Conservation (phyloP, 2,329 filamentous ascomycete species). For the Fusarium denticulatum region DNA sequence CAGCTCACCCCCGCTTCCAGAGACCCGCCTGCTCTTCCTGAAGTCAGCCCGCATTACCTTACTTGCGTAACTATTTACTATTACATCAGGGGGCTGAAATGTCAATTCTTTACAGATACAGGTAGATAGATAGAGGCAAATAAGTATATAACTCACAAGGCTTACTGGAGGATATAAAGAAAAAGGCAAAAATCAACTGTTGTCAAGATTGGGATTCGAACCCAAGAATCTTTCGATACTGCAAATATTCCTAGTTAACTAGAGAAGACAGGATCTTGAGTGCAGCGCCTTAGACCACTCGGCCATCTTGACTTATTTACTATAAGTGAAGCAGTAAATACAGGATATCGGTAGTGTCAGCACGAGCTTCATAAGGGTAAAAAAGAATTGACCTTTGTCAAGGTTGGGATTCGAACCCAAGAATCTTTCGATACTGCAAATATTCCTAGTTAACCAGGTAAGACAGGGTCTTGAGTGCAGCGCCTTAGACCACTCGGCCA, state of each 20-base stretch:
- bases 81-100: background rate
- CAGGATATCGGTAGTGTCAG: no score
- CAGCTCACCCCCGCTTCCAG: conserved; percentile 16
- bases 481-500: conserved; percentile 6
- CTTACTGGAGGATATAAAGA: no score
- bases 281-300: conserved; percentile 8
- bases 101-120: no score
- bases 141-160: no score
- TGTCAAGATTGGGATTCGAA: conserved; percentile 14
- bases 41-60: background rate
- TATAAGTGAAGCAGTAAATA: no score
- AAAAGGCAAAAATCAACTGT: no score
- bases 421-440: conserved; percentile 5
- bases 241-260: rapidly evolving
- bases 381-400: background rate
- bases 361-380: no score
- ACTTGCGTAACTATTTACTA: background rate
- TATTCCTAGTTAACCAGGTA: rapidly evolving
- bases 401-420: conserved; percentile 19
- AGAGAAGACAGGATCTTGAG: background rate
- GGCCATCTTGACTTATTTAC: background rate
- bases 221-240: conserved; percentile 11
- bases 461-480: background rate
- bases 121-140: no score
- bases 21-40: background rate